Evolutionary conservation across 306 rosid genomes (phyloP), one percentile per base, ranked within the genome.

Genomic region (Mimosa pudica): DNA sequence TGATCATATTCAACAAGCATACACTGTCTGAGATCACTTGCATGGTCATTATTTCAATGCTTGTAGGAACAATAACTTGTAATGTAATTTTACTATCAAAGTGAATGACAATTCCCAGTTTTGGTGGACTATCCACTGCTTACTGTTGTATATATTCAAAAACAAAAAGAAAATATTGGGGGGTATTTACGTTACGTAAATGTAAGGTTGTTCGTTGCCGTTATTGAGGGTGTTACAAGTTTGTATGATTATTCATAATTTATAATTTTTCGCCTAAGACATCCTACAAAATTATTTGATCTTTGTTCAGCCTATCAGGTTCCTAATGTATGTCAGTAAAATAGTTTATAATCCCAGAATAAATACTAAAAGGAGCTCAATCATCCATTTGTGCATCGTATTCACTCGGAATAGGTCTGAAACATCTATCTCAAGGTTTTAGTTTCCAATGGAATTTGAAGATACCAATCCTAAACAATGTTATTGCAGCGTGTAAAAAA

Each of bases 1-100:
- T 38, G 82, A 88, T 73, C 81, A 93, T 6, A 93, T 91, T 78
- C 92, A 82, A 74, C 94, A 91, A 84, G 63, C 93, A 62, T 89
- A 91, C 90, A 91, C 93, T 0, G 84, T 89, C 70, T 90, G 75
- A 76, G 80, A 74, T 74, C 63, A 11, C 7, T 38, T 38, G 42
- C 42, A 5, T 3, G 14, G 52, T 13, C 46, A 14, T 62, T 13
- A 4, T 35, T 20, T 16, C n/a, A 48, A 14, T 62, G 47, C 36
- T 20, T 75, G 49, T 4, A 7, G 8, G 16, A 42, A 52, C 38
- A 57, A 54, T 47, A 14, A 20, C 73, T 69, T 49, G 18, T 24
- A 10, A 9, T 14, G 65, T 51, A 33, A 9, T 35, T 16, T 52
- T 73, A 52, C 57, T 73, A 10, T 17, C 11, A 10, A 73, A 10